These are phyloP conservation scores for Penicillium vulpinum DNA, from an alignment of 2,329 filamentous ascomycete species.

Conservation along the genomic window DNA sequence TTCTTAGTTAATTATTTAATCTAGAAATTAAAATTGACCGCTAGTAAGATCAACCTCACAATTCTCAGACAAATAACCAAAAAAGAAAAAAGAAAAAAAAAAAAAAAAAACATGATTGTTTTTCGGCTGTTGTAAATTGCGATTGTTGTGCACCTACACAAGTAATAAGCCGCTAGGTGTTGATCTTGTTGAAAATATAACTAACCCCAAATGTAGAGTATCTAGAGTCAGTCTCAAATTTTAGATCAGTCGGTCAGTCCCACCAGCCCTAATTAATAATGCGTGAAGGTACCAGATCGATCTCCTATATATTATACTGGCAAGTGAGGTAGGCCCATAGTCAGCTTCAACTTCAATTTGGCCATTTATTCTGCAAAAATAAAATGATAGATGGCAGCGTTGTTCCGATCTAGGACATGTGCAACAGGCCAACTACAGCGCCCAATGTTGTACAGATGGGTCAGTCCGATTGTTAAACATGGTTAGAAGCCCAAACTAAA, in stretches of 20 bases:
- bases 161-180: not conserved
- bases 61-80: not conserved
- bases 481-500: not conserved
- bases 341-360: not conserved
- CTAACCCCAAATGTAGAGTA: not conserved
- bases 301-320: not conserved
- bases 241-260: not conserved
- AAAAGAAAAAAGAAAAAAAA: not conserved
- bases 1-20: not conserved
- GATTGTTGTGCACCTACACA: not conserved
- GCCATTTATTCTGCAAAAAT: not conserved
- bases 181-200: not conserved
- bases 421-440: not conserved
- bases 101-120: not conserved
- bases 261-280: not conserved
- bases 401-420: not conserved
- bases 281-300: not conserved
- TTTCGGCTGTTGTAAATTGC: not conserved
- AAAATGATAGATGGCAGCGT: not conserved
- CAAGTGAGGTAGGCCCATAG: not conserved
- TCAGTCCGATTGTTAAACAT: not conserved
- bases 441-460: not conserved
- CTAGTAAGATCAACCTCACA: not conserved
- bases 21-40: not conserved
- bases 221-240: not conserved